A percentile compares a stretch with the other conserved stretches of the same genome.
Conservation (phyloP, 257 asterid species). For the Solanum commersonii region DNA sequence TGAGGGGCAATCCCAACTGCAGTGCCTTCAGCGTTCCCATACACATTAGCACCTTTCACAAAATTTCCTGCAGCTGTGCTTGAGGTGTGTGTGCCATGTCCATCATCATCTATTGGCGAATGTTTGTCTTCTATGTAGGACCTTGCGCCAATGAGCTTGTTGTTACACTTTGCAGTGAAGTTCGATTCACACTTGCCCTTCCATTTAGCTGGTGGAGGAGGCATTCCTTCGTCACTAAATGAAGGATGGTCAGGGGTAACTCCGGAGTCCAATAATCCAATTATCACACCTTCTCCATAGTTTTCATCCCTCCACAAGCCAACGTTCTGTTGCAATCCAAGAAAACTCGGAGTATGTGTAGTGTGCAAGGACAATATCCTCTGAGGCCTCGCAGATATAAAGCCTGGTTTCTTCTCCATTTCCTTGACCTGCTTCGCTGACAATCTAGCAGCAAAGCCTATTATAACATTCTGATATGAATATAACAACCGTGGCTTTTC, state of each 20-base stretch:
- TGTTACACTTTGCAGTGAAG: not conserved
- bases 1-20: not conserved
- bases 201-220: not conserved
- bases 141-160: not conserved
- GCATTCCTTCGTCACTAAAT: not conserved
- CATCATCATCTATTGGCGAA: not conserved
- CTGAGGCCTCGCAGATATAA: not conserved
- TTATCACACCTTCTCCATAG: not conserved
- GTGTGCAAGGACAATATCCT: not conserved
- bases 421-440: not conserved
- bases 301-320: not conserved
- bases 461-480: not conserved
- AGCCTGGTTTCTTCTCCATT: not conserved
- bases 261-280: not conserved
- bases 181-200: not conserved
- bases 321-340: not conserved
- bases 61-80: not conserved
- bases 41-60: not conserved
- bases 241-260: not conserved
- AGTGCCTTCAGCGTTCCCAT: not conserved
- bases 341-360: not conserved
- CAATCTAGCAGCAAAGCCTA: not conserved
- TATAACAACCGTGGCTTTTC: not conserved
- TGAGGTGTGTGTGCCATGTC: not conserved
- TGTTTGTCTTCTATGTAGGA: not conserved